These are phyloP conservation scores for Syzygium aqueum DNA, from an alignment of 345 rosid species.

Conservation along the genomic window DNA sequence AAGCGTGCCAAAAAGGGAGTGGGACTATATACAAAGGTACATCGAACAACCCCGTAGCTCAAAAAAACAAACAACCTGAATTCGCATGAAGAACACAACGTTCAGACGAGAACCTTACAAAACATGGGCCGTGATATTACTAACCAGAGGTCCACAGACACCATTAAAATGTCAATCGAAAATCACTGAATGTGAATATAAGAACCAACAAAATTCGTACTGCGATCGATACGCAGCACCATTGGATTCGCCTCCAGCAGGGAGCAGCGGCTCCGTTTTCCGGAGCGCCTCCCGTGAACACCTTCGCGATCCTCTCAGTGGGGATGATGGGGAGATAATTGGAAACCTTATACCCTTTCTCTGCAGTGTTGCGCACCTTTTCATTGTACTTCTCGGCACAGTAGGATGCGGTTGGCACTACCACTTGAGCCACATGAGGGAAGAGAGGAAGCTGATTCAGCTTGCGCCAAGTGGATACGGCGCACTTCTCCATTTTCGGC, in stretches of 20 bases:
- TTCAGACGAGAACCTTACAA: neutral
- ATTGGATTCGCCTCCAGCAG: slow-evolving; percentile 1
- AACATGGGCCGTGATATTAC: neutral
- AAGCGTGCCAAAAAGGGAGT: neutral
- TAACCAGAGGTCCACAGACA: neutral
- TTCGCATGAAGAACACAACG: neutral
- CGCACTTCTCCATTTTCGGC: slow-evolving; percentile 79
- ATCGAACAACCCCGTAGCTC: neutral
- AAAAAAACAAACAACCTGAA: neutral
- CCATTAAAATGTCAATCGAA: neutral
- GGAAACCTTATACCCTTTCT: slow-evolving; percentile 73
- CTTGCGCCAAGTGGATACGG: slow-evolving; percentile 71
- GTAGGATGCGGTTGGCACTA: slow-evolving; percentile 70
- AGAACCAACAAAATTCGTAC: neutral
- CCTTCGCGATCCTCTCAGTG: slow-evolving; percentile 67
- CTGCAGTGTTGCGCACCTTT: slow-evolving; percentile 53
- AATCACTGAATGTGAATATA: neutral
- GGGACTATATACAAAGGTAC: neutral
- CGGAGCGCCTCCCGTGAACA: slow-evolving; percentile 31
- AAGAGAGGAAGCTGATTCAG: slow-evolving; percentile 73
- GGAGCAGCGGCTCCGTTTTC: slow-evolving; percentile 18
- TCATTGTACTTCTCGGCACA: slow-evolving; percentile 80
- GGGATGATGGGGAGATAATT: slow-evolving; percentile 81
- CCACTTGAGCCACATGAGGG: slow-evolving; percentile 68
- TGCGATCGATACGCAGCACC: neutral